Percentiles rank a stretch among this genome's conserved stretches.
Conservation (phyloP, 257 asterid species). For the Solanum appendiculatum region DNA sequence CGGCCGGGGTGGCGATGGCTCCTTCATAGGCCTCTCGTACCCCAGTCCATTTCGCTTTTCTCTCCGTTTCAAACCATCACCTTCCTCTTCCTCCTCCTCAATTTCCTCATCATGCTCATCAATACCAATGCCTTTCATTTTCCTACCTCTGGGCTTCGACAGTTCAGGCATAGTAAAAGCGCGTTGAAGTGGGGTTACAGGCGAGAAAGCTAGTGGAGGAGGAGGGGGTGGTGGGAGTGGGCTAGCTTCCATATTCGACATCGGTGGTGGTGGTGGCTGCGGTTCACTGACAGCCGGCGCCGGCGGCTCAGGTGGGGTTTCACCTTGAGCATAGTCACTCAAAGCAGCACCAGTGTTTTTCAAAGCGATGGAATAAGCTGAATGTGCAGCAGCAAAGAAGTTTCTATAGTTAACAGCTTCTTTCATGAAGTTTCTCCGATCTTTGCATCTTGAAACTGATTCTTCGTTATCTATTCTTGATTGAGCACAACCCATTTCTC, state of each 20-base stretch:
- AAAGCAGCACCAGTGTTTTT: conserved; percentile 93
- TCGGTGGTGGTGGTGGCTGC: conserved; percentile 53
- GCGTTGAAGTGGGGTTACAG: conserved; percentile 61
- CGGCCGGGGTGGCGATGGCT: conserved; percentile 37
- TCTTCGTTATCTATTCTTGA: conserved; percentile 90
- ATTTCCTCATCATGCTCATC: conserved; percentile 51
- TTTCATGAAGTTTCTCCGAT: conserved; percentile 73
- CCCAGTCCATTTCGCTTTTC: conserved; percentile 30
- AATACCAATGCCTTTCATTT: conserved; percentile 38
- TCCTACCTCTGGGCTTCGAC: conserved; percentile 27
- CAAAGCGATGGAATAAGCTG: conserved; percentile 68
- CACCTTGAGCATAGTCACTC: conserved; percentile 85
- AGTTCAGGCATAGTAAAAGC: conserved; percentile 74
- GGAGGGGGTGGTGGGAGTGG: conserved; percentile 84
- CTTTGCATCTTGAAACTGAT: conserved; percentile 89
- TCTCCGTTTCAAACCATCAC: conserved; percentile 7
- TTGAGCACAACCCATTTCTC: conserved; percentile 79
- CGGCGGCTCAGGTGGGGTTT: conserved; percentile 49
- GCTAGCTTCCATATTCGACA: conserved; percentile 45
- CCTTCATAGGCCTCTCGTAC: conserved; percentile 26
- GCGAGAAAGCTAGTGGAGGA: conserved; percentile 78
- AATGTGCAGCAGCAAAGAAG: conserved; percentile 91
- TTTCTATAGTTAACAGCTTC: conserved; percentile 74
- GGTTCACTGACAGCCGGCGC: conserved; percentile 28
- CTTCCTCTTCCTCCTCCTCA: conserved; percentile 29